A percentile compares a stretch with the other conserved stretches of the same genome.
phyloP scores from a whole-genome alignment of 805 yeast species.

The Pichia insulana region DNA sequence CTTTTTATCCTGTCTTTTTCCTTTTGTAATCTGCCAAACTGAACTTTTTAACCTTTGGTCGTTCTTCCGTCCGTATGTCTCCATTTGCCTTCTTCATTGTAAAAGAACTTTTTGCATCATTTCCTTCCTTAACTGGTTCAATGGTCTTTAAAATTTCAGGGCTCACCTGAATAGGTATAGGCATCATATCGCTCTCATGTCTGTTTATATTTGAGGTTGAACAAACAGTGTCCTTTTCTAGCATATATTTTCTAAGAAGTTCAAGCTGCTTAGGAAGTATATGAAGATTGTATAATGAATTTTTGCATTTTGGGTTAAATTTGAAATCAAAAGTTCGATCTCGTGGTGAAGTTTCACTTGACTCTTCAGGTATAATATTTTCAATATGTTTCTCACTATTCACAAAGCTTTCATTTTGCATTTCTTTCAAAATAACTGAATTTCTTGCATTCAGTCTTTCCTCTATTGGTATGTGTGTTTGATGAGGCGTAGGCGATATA shows the following conservation, averaged over 20 bases:
- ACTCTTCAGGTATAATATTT: neutral
- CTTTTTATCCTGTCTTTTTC: conserved; percentile 20
- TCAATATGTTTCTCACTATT: neutral
- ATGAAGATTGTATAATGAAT: conserved; percentile 7
- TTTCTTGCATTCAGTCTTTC: conserved; percentile 24
- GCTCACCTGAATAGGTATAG: conserved; percentile 11
- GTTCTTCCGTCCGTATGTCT: conserved; percentile 12
- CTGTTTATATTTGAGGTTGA: neutral
- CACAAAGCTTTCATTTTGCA: neutral
- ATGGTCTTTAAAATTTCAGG: conserved; percentile 5
- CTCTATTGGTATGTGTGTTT: conserved; percentile 26
- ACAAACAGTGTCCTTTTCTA: neutral
- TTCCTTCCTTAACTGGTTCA: neutral
- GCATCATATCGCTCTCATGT: conserved; percentile 1
- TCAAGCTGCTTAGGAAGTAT: conserved; percentile 11
- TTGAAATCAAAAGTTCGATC: neutral
- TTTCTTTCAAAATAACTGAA: conserved; percentile 10
- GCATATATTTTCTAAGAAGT: conserved; percentile 7
- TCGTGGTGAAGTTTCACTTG: neutral
- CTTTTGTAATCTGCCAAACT: conserved; percentile 71
- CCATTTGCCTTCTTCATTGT: neutral
- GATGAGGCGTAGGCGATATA: conserved; percentile 22
- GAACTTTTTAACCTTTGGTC: conserved; percentile 45
- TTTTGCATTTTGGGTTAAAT: conserved; percentile 6
- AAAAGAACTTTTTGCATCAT: neutral